phyloP scores from a whole-genome alignment of 495 filamentous ascomycete species.

The Lasiosphaeria ovina region DNA sequence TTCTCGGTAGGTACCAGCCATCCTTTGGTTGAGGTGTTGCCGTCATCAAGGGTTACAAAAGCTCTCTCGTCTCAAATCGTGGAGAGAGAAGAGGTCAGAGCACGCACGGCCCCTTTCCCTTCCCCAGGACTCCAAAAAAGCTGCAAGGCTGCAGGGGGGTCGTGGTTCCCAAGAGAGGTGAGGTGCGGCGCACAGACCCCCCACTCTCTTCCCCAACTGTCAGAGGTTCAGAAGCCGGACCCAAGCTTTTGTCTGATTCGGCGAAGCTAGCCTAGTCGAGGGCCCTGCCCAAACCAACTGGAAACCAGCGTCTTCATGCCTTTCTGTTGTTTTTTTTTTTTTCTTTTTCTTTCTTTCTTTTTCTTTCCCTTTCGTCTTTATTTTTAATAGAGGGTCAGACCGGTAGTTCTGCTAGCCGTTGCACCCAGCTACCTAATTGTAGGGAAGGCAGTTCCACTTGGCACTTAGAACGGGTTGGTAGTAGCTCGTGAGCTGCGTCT shows the following conservation, averaged over 20 bases:
- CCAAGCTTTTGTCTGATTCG: conserved; percentile 9
- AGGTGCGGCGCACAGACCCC: background rate
- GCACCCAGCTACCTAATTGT: too few relatives aligned
- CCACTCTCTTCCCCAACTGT: too few relatives aligned
- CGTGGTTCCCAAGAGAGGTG: background rate
- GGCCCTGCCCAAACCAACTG: conserved; percentile 12
- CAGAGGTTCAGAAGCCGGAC: background rate
- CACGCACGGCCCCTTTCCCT: background rate
- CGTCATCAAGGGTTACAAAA: background rate
- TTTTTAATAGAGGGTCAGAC: background rate
- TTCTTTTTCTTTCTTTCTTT: background rate
- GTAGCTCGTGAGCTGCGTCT: background rate
- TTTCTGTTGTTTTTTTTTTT: background rate
- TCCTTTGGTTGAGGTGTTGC: background rate
- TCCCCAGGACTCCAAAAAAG: background rate
- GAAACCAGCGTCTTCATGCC: conserved; percentile 16
- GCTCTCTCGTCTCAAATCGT: too few relatives aligned
- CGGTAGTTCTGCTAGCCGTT: background rate
- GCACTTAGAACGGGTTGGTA: background rate
- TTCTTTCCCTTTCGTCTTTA: background rate
- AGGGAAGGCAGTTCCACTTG: too few relatives aligned
- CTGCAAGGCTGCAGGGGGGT: background rate
- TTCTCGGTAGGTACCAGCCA: background rate
- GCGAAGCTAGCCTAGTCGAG: background rate
- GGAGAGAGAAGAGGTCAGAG: background rate